These are phyloP conservation scores for Boletales sp. DNA, from an alignment of 768 basidiomycete genomes.

Conservation along the genomic window DNA sequence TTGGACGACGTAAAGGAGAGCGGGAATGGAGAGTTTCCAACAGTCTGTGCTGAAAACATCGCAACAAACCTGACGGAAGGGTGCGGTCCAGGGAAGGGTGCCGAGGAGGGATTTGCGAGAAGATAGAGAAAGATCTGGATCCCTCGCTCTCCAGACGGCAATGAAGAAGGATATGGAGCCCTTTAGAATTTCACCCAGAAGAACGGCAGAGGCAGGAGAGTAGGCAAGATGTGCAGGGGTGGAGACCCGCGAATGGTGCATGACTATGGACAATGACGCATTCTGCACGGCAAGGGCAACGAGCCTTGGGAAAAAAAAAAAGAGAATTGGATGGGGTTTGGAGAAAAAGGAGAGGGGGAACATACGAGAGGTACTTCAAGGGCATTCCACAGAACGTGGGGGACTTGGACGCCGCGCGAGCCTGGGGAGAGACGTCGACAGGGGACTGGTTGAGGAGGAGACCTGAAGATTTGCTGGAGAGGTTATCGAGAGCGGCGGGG, in stretches of 20 bases:
- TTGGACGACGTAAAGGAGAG: slow-evolving; percentile 92
- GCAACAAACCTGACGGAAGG: slow-evolving; percentile 54
- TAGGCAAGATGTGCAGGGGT: slow-evolving; percentile 76
- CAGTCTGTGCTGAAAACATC: slow-evolving; percentile 90
- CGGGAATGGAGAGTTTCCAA: slow-evolving; percentile 98
- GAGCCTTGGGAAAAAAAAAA: slow-evolving; percentile 40
- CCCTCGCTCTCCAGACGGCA: slow-evolving; percentile 57
- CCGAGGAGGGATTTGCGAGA: slow-evolving; percentile 39
- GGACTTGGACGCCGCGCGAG: slow-evolving; percentile 16
- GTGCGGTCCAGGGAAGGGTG: slow-evolving; percentile 43
- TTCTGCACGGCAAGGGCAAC: slow-evolving; percentile 93
- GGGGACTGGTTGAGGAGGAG: slow-evolving; percentile 34
- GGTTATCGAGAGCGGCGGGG: slow-evolving; percentile 40
- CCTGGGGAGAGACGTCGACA: slow-evolving; percentile 31
- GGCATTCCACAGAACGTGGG: slow-evolving; percentile 69
- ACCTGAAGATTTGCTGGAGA: slow-evolving; percentile 38
- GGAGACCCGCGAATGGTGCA: slow-evolving; percentile 97
- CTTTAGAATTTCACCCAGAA: slow-evolving; percentile 93
- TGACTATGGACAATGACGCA: slow-evolving; percentile 91
- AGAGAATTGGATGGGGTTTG: too few relatives aligned
- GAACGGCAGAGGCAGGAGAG: slow-evolving; percentile 90
- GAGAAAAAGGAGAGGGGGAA: slow-evolving; percentile 9
- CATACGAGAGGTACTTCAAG: slow-evolving; percentile 80
- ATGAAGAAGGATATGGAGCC: slow-evolving; percentile 88
- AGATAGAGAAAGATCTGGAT: slow-evolving; percentile 39